Base-by-base conservation (phyloP, 2,329 filamentous ascomycete species). In the Colletotrichum melonis region DNA sequence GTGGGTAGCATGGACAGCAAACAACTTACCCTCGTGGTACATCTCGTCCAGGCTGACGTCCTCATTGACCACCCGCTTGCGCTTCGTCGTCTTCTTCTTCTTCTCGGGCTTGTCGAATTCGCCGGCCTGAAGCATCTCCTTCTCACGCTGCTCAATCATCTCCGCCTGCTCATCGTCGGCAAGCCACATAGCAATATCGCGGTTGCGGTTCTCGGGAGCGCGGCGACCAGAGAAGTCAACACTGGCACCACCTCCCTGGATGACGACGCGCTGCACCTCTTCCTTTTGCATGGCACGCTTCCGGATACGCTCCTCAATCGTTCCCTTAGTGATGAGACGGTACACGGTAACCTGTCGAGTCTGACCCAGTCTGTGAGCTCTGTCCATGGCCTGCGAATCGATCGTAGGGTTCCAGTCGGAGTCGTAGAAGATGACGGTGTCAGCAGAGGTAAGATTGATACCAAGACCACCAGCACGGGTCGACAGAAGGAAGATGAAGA, bases 321-420 rank as follows among this genome's bases (percentile, higher is more conserved):
- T 98, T 75, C 95, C 95, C 57, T 95, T 93, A 0, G 97, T 99
- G 84, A 99, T 98, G 80, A 99, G 92, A 76, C 97, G 94, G 84
- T 98, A 99, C 12, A 99, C 97, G 0, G 95, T 98, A 71, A 99
- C 97, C 84, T 99, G 97, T 77, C 91, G 91, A 2, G 96, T 98
- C 83, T 99, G 96, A 63, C 97, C 97, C 46, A 99, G 90, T 90
- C 97, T 94, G 90, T 99, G 97, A 14, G 97, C 97, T 82, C 97
- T 94, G 83, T 99, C 97, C 97, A 98, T 98, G 83, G 97, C 97
- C 83, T 99, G 97, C 66, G 94, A 97, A 82, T 99, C 97, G 79
- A 98, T 98, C 4, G 97, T 98, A 0, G 97, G 97, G 82, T 99
- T 99, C 97, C 97, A 99, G 83, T 99, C 97, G 12, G 95, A 97